Conservation (phyloP, 805 yeast genomes). For the Starmerella etchellsii region DNA sequence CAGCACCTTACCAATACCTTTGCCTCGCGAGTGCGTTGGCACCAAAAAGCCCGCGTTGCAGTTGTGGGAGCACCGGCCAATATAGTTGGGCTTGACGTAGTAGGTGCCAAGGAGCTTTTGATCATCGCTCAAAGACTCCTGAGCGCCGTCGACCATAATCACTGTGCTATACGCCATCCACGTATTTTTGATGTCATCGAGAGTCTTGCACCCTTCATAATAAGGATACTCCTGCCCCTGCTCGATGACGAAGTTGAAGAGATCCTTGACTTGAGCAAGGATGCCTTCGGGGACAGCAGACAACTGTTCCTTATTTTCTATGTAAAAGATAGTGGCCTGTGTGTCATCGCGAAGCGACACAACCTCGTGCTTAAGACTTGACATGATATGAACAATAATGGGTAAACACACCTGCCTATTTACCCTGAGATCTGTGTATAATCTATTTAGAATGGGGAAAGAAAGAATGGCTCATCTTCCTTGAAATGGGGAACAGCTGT, state of each 20-base stretch:
- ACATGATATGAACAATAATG: too few species aligned
- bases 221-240: constrained; percentile 67
- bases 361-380: constrained; percentile 24
- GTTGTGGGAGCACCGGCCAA: constrained; percentile 71
- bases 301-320: constrained; percentile 32
- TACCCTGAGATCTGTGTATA: too few species aligned
- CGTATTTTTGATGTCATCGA: constrained; percentile 43
- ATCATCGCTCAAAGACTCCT: constrained; percentile 18
- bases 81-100: constrained; percentile 75
- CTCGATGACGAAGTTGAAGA: constrained; percentile 53
- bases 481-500: too few species aligned
- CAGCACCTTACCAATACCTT: constrained; percentile 54
- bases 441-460: too few species aligned
- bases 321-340: constrained; percentile 49
- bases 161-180: constrained; percentile 62
- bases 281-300: constrained; percentile 37
- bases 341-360: constrained; percentile 24
- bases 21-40: constrained; percentile 44
- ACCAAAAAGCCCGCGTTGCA: constrained; percentile 86
- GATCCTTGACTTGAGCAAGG: constrained; percentile 34
- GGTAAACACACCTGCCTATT: too few species aligned
- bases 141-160: constrained; percentile 40
- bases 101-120: constrained; percentile 53
- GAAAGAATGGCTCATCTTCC: too few species aligned
- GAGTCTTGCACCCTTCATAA: constrained; percentile 25